Conservation (phyloP, 768 basidiomycete genomes). For the Dacryopinax primogenitus region DNA sequence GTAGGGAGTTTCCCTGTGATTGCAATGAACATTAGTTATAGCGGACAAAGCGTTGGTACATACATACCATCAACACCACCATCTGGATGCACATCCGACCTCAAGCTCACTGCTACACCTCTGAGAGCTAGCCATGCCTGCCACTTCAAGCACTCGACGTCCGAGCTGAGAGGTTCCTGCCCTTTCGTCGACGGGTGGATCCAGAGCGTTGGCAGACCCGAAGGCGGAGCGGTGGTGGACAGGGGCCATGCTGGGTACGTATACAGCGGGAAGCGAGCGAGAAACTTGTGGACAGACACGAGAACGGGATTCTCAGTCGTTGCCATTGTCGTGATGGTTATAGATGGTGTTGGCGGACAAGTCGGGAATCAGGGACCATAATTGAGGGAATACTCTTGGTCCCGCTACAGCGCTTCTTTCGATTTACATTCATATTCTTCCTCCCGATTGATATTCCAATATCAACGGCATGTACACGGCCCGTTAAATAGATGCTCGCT, state of each 20-base stretch:
- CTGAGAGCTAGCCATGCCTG: constrained; percentile 70
- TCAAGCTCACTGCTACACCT: constrained; percentile 37
- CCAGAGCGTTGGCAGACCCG: constrained; percentile 3
- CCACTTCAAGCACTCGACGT: constrained; percentile 84
- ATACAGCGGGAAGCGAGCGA: constrained; percentile 48
- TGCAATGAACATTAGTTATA: neutral
- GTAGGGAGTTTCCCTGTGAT: constrained; percentile 43
- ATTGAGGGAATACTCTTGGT: neutral
- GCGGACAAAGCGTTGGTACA: neutral
- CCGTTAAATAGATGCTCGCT: neutral
- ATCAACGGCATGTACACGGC: neutral
- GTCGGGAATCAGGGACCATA: neutral
- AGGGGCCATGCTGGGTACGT: constrained; percentile 33
- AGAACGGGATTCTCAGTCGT: constrained; percentile 27
- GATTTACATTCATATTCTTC: neutral
- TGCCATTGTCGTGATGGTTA: neutral
- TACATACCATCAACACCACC: constrained; percentile 46
- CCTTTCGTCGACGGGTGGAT: constrained; percentile 15
- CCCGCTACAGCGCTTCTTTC: neutral
- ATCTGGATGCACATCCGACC: constrained; percentile 56
- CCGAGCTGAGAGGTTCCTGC: constrained; percentile 41
- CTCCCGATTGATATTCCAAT: neutral
- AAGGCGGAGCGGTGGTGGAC: constrained; percentile 26
- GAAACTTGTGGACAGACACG: constrained; percentile 36
- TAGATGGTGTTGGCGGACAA: neutral